Conservation (phyloP, 2,329 filamentous ascomycete genomes). For the Fusarium euwallaceae region DNA sequence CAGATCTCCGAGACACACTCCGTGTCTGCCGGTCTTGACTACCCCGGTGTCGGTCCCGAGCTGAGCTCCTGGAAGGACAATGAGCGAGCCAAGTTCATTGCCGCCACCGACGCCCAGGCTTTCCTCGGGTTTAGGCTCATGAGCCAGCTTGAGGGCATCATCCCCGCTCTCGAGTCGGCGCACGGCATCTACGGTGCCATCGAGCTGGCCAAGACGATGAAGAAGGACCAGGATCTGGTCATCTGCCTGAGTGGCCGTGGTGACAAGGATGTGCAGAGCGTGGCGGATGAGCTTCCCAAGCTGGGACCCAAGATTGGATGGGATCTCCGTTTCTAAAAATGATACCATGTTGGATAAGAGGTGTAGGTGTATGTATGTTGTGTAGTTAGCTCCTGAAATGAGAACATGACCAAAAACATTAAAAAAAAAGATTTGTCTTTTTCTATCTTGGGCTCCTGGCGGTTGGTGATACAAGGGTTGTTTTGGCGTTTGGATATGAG, state of each 20-base stretch:
- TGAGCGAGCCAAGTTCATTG: constrained; percentile 86
- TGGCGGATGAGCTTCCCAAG: constrained; percentile 91
- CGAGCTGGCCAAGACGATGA: constrained; percentile 92
- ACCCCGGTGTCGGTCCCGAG: constrained; percentile 96
- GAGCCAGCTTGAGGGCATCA: constrained; percentile 93
- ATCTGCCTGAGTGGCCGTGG: constrained; percentile 94
- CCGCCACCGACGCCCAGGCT: constrained; percentile 91
- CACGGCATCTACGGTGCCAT: constrained; percentile 93
- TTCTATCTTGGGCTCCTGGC: constrained; percentile 30
- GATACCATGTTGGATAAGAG: constrained; percentile 33
- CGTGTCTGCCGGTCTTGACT: constrained; percentile 95
- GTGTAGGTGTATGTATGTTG: background rate
- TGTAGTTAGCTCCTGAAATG: constrained; percentile 24
- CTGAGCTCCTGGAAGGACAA: constrained; percentile 93
- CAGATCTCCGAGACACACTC: constrained; percentile 97
- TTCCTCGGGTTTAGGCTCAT: constrained; percentile 89
- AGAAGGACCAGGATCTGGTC: constrained; percentile 88
- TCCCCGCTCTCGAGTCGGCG: constrained; percentile 92
- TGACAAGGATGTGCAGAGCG: constrained; percentile 98
- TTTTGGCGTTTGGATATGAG: constrained; percentile 42
- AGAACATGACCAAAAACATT: constrained; percentile 35
- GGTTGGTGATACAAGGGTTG: constrained; percentile 42
- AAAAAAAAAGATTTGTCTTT: constrained; percentile 11
- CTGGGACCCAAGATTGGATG: constrained; percentile 89
- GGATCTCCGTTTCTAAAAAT: constrained; percentile 69